A percentile compares a stretch with the other conserved stretches of the same genome.
Conservation (phyloP, 768 basidiomycete genomes). For the Tricholoma furcatifolium region DNA sequence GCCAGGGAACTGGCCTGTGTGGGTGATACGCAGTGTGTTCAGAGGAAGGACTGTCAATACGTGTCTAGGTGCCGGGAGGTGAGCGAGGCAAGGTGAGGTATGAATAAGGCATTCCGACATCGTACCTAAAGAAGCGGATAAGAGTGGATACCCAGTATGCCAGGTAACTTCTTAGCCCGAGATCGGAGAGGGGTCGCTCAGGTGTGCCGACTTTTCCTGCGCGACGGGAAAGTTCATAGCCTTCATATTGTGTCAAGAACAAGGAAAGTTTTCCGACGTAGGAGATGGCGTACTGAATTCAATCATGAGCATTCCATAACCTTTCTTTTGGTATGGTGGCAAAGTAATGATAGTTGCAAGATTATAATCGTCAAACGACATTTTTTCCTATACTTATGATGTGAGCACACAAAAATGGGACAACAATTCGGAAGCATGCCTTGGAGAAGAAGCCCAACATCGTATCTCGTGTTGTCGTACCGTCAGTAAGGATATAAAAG, state of each 20-base stretch:
- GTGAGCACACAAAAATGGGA: background rate
- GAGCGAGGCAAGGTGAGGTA: background rate
- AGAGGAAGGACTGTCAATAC: conserved; percentile 62
- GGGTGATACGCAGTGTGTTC: conserved; percentile 44
- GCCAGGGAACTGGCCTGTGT: conserved; percentile 43
- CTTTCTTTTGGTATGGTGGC: conserved; percentile 87
- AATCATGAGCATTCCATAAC: conserved; percentile 94
- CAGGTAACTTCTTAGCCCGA: conserved; percentile 88
- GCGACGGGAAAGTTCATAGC: conserved; percentile 88
- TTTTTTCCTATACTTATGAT: conserved; percentile 66
- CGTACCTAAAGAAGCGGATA: conserved; percentile 79
- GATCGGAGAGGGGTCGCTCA: conserved; percentile 91
- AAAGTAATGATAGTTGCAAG: conserved; percentile 95
- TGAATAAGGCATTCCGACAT: background rate
- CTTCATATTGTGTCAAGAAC: conserved; percentile 37
- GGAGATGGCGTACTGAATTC: conserved; percentile 82
- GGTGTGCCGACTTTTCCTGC: conserved; percentile 85
- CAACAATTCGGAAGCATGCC: conserved; percentile 26
- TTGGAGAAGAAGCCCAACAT: conserved; percentile 76
- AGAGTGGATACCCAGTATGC: conserved; percentile 85
- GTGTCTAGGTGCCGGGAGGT: conserved; percentile 31
- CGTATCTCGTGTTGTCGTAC: conserved; percentile 73
- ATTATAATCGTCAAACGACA: conserved; percentile 96
- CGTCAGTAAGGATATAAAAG: conserved; percentile 92
- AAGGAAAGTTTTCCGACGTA: background rate